phyloP scores from a whole-genome alignment of 805 yeast genomes.

The Sugiyamaella americana region DNA sequence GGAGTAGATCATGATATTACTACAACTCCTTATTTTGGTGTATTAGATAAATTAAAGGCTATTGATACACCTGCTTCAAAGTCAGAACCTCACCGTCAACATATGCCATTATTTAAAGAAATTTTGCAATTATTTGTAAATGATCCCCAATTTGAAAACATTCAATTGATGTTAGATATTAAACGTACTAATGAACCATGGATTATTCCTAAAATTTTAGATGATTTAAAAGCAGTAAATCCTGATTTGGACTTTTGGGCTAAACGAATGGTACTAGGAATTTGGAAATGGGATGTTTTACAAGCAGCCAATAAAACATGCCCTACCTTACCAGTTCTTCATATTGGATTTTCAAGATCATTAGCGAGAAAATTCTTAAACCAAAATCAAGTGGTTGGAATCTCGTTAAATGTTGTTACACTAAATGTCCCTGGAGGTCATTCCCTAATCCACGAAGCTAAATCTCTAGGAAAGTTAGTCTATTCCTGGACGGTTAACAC shows the following conservation, averaged over 20 bases:
- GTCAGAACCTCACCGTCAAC: constrained; percentile 29
- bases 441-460: constrained; percentile 31
- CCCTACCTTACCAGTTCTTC: constrained; percentile 32
- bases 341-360: constrained; percentile 36
- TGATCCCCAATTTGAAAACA: constrained; percentile 29
- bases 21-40: constrained; percentile 34
- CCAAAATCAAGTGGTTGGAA: constrained; percentile 50
- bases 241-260: constrained; percentile 44
- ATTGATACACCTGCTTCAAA: constrained; percentile 1
- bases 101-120: constrained; percentile 40
- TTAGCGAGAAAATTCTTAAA: constrained; percentile 32
- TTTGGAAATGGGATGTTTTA: constrained; percentile 47
- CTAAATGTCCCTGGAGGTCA: constrained; percentile 41
- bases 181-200: constrained; percentile 42
- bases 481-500: constrained; percentile 52
- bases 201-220: constrained; percentile 37
- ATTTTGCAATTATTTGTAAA: constrained; percentile 36
- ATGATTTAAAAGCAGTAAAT: constrained; percentile 33
- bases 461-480: constrained; percentile 32
- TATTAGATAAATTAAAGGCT: constrained; percentile 32
- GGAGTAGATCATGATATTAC: constrained; percentile 35
- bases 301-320: constrained; percentile 37
- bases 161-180: constrained; percentile 45
- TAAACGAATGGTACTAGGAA: constrained; percentile 42
- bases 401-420: constrained; percentile 42